phyloP scores from a whole-genome alignment of 208 protist genomes.

The Trypanosoma avium region DNA sequence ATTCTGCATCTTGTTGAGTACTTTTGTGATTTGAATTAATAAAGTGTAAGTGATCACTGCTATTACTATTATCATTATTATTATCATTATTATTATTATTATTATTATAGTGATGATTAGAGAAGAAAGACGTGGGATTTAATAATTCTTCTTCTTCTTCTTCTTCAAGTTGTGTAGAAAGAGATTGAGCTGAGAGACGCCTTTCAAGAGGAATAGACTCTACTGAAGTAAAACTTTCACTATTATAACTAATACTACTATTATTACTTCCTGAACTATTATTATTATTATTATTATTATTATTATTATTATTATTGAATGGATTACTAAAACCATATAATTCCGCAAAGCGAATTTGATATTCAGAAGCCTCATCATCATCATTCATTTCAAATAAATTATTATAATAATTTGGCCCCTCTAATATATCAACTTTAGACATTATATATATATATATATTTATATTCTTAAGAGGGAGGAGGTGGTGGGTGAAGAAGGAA shows the following conservation, averaged over 20 bases:
- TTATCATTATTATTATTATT: neutral
- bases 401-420: no score
- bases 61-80: neutral
- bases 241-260: neutral
- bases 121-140: neutral
- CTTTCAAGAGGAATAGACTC: neutral
- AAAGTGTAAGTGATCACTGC: no score
- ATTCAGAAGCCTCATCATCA: no score
- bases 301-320: neutral
- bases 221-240: neutral
- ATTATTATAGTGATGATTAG: neutral
- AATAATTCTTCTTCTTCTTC: neutral
- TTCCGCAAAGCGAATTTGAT: no score
- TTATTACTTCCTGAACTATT: neutral
- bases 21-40: no score
- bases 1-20: no score
- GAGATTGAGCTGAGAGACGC: neutral
- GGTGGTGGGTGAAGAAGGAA: neutral
- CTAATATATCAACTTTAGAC: no score
- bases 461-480: no score
- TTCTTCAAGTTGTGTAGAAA: neutral
- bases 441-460: no score
- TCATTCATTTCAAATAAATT: no score
- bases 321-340: no score
- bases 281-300: neutral